phyloP scores from a whole-genome alignment of 1,284 basidiomycete genomes.

The Uromyces viciae-fabae region DNA sequence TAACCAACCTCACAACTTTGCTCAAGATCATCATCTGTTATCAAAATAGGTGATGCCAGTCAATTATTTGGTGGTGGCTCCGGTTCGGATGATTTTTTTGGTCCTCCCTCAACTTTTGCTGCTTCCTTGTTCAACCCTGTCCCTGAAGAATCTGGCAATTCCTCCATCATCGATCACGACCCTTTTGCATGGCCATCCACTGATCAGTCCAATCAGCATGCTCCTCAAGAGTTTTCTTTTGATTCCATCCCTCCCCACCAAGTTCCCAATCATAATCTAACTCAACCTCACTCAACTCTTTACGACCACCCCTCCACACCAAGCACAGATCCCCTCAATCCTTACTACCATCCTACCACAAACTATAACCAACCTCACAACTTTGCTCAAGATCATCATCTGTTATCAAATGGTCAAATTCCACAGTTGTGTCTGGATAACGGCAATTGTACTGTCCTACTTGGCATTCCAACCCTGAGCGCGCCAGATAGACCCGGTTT shows the following conservation, averaged over 20 bases:
- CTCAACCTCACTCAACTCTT: slow-evolving; percentile 1
- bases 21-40: slow-evolving; percentile 32
- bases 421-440: slow-evolving; percentile 61
- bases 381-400: slow-evolving; percentile 58
- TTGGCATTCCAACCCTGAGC: slow-evolving; percentile 66
- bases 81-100: slow-evolving; percentile 41
- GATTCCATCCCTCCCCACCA: background rate
- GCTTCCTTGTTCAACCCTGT: slow-evolving; percentile 20
- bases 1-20: background rate
- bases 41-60: slow-evolving; percentile 46
- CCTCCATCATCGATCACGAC: slow-evolving; percentile 9
- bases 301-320: background rate
- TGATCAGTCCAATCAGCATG: background rate
- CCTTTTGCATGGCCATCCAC: background rate
- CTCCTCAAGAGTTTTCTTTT: slow-evolving; percentile 4
- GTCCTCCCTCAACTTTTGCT: slow-evolving; percentile 13
- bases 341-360: slow-evolving; percentile 1
- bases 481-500: slow-evolving; percentile 62
- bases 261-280: background rate
- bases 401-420: slow-evolving; percentile 79
- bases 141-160: slow-evolving; percentile 15
- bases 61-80: slow-evolving; percentile 36
- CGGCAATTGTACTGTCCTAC: slow-evolving; percentile 54
- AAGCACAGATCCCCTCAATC: background rate
- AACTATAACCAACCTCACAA: background rate